Conservation (phyloP, 805 yeast genomes). For the Suhomyces vadensis region DNA sequence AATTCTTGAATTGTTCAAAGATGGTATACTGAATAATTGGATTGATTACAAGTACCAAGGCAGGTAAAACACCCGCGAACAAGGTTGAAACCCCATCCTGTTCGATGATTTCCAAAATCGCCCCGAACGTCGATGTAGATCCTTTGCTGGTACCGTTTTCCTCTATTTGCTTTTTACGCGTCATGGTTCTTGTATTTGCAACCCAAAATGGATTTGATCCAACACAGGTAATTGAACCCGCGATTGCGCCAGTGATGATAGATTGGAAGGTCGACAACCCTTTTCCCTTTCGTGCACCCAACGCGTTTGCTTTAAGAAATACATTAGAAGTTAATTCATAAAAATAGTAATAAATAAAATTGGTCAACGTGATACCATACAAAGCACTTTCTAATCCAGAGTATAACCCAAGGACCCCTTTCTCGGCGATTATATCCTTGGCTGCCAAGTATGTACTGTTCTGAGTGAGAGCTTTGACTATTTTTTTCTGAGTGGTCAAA, state of each 20-base stretch:
- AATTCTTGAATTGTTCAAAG: slow-evolving; percentile 80
- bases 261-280: slow-evolving; percentile 65
- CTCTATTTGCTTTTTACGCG: slow-evolving; percentile 36
- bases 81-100: slow-evolving; percentile 72
- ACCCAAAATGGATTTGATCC: slow-evolving; percentile 93
- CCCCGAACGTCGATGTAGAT: slow-evolving; percentile 50
- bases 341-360: slow-evolving; percentile 87
- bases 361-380: slow-evolving; percentile 81
- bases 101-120: slow-evolving; percentile 61
- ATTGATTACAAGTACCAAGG: slow-evolving; percentile 78
- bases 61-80: slow-evolving; percentile 86
- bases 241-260: slow-evolving; percentile 76
- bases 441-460: slow-evolving; percentile 29
- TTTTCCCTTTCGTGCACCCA: slow-evolving; percentile 22
- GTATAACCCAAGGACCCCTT: slow-evolving; percentile 71
- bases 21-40: slow-evolving; percentile 92
- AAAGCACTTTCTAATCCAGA: slow-evolving; percentile 87
- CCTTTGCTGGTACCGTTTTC: slow-evolving; percentile 20
- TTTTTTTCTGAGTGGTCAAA: slow-evolving; percentile 17
- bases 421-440: slow-evolving; percentile 48
- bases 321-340: slow-evolving; percentile 68
- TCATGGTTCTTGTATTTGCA: slow-evolving; percentile 87
- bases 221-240: slow-evolving; percentile 82
- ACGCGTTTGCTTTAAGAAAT: slow-evolving; percentile 38
- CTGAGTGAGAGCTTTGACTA: slow-evolving; percentile 16